These are phyloP conservation scores for Hymenochaete sp. DNA, from an alignment of 1,284 basidiomycete genomes.

Conservation along the genomic window DNA sequence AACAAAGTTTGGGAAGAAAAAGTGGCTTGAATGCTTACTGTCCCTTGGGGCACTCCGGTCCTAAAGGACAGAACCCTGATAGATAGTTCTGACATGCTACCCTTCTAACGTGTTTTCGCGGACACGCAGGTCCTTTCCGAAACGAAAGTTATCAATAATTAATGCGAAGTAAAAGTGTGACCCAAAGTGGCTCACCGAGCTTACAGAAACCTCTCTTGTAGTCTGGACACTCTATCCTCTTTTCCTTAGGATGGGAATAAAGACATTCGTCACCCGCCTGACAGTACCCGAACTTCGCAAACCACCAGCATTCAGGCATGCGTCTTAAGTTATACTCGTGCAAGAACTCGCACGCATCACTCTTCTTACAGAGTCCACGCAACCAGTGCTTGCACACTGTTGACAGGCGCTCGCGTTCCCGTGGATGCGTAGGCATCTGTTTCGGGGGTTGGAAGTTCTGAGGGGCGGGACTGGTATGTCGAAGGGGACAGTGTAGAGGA, in stretches of 20 bases:
- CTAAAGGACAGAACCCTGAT: constrained; percentile 93
- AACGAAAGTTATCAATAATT: constrained; percentile 5
- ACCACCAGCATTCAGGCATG: constrained; percentile 99
- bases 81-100: constrained; percentile 89
- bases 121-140: constrained; percentile 88
- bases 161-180: not conserved
- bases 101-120: constrained; percentile 87
- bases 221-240: constrained; percentile 89
- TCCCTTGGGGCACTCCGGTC: constrained; percentile 82
- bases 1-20: not conserved
- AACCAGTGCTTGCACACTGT: constrained; percentile 99
- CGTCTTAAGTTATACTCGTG: constrained; percentile 97
- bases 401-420: constrained; percentile 78
- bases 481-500: constrained; percentile 76
- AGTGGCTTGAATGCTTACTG: constrained; percentile 61
- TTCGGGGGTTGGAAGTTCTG: constrained; percentile 85
- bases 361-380: constrained; percentile 96
- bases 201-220: constrained; percentile 95
- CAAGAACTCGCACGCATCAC: constrained; percentile 95
- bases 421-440: constrained; percentile 69
- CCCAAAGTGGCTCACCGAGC: constrained; percentile 47
- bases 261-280: constrained; percentile 97
- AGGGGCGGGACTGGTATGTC: constrained; percentile 80
- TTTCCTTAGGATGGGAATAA: constrained; percentile 95
- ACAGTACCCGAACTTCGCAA: constrained; percentile 96